A percentile compares a stretch with the other conserved stretches of the same genome.
These are phyloP conservation scores for Globomyces pollinis-pini DNA, from an alignment of 192 early-diverging fungal genomes.

Conservation along the genomic window DNA sequence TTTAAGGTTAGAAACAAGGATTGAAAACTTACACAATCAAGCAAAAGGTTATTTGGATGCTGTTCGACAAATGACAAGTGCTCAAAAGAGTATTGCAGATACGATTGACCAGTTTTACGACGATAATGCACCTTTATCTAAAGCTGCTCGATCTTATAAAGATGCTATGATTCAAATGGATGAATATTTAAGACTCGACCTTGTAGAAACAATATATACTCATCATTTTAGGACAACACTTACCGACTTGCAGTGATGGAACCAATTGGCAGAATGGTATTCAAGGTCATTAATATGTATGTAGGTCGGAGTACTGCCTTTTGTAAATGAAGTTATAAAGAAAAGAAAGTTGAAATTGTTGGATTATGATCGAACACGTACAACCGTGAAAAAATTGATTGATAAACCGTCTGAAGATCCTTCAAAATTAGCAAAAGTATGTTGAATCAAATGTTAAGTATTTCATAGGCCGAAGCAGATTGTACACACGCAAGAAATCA, in stretches of 20 bases:
- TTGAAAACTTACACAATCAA: constrained; percentile 79
- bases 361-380: constrained; percentile 77
- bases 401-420: constrained; percentile 74
- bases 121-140: constrained; percentile 64
- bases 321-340: constrained; percentile 87
- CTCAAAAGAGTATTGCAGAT: constrained; percentile 78
- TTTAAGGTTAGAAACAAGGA: constrained; percentile 78
- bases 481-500: constrained; percentile 61
- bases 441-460: constrained; percentile 1
- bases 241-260: constrained; percentile 84
- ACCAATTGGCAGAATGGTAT: constrained; percentile 77
- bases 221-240: too few relatives aligned
- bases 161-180: constrained; percentile 74
- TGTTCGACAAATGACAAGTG: constrained; percentile 72
- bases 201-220: too few relatives aligned
- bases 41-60: constrained; percentile 88
- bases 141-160: constrained; percentile 74
- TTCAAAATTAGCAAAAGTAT: constrained; percentile 48
- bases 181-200: constrained; percentile 65
- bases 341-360: constrained; percentile 79
- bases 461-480: constrained; percentile 74
- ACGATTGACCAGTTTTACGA: constrained; percentile 88
- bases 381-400: constrained; percentile 70
- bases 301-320: constrained; percentile 79
- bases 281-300: too few relatives aligned